phyloP scores from a whole-genome alignment of 2,329 filamentous ascomycete genomes.

The Botrytis fabae region DNA sequence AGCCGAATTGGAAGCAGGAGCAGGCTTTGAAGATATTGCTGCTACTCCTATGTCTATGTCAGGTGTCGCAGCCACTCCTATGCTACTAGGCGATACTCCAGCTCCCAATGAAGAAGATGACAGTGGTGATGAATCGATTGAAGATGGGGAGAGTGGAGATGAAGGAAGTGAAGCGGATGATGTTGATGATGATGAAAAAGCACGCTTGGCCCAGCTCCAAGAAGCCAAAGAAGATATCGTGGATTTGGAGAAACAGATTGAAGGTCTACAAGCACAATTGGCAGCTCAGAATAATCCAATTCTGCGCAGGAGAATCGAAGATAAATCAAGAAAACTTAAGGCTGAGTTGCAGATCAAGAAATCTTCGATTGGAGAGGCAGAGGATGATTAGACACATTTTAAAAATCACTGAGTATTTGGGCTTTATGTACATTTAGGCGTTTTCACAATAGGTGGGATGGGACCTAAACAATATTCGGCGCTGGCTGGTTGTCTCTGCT shows the following conservation, averaged over 20 bases:
- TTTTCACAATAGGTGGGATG: neutral
- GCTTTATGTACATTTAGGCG: neutral
- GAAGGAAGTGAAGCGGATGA: slow-evolving; percentile 46
- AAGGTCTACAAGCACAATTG: slow-evolving; percentile 45
- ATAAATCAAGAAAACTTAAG: slow-evolving; percentile 51
- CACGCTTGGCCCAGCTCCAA: slow-evolving; percentile 48
- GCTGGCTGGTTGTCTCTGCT: slow-evolving; percentile 6
- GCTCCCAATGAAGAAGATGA: slow-evolving; percentile 37
- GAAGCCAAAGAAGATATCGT: slow-evolving; percentile 54
- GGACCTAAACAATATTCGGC: neutral
- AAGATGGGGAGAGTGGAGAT: slow-evolving; percentile 48
- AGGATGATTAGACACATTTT: slow-evolving; percentile 30
- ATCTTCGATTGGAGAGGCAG: slow-evolving; percentile 42
- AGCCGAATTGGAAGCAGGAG: slow-evolving; percentile 37
- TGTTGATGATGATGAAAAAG: slow-evolving; percentile 54
- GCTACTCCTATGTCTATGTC: slow-evolving; percentile 40
- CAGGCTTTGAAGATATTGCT: slow-evolving; percentile 35
- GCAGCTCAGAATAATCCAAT: slow-evolving; percentile 49
- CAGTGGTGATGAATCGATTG: slow-evolving; percentile 46
- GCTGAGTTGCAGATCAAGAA: slow-evolving; percentile 56
- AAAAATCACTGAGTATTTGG: too few relatives aligned
- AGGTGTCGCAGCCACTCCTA: slow-evolving; percentile 32
- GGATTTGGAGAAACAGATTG: slow-evolving; percentile 54
- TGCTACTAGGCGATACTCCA: slow-evolving; percentile 36
- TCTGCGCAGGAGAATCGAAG: slow-evolving; percentile 50